Percentiles rank a stretch among this genome's conserved stretches.
Conservation (phyloP, 2,329 filamentous ascomycete genomes). For the Cladophialophora psammophila region DNA sequence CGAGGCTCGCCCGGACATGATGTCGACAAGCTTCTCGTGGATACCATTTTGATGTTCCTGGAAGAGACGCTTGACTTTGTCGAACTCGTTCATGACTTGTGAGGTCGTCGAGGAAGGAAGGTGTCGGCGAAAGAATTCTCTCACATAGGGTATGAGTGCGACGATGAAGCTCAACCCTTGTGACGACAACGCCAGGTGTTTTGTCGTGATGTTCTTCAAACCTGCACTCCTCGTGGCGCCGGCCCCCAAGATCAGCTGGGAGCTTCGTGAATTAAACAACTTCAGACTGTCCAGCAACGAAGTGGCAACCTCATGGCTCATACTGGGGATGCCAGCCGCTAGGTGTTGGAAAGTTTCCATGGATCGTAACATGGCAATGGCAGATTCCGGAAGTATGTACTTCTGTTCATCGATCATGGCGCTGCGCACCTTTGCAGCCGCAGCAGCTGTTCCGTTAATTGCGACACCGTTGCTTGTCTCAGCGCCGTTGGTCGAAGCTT, state of each 20-base stretch:
- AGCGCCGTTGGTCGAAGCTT: slow-evolving; percentile 43
- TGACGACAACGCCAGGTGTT: slow-evolving; percentile 89
- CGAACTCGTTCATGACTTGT: slow-evolving; percentile 77
- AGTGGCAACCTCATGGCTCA: slow-evolving; percentile 79
- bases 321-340: slow-evolving; percentile 83
- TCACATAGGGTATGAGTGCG: slow-evolving; percentile 83
- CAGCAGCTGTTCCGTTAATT: slow-evolving; percentile 32
- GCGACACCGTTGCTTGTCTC: slow-evolving; percentile 32
- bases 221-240: slow-evolving; percentile 89
- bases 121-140: slow-evolving; percentile 88
- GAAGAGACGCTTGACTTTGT: slow-evolving; percentile 81
- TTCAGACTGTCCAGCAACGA: slow-evolving; percentile 86
- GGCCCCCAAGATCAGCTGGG: slow-evolving; percentile 94
- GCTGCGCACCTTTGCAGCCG: slow-evolving; percentile 68
- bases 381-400: slow-evolving; percentile 85
- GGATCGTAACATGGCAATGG: slow-evolving; percentile 78
- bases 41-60: slow-evolving; percentile 92
- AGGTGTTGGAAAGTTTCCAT: slow-evolving; percentile 85
- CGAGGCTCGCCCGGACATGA: slow-evolving; percentile 80
- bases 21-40: slow-evolving; percentile 90
- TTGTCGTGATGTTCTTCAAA: slow-evolving; percentile 94
- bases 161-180: slow-evolving; percentile 89
- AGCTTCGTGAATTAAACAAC: slow-evolving; percentile 93
- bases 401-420: slow-evolving; percentile 84
- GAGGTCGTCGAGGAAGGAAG: slow-evolving; percentile 59